Evolutionary conservation across 371 early-diverging fungal genomes (phyloP).

Genomic region (Rhizomucor miehei): DNA sequence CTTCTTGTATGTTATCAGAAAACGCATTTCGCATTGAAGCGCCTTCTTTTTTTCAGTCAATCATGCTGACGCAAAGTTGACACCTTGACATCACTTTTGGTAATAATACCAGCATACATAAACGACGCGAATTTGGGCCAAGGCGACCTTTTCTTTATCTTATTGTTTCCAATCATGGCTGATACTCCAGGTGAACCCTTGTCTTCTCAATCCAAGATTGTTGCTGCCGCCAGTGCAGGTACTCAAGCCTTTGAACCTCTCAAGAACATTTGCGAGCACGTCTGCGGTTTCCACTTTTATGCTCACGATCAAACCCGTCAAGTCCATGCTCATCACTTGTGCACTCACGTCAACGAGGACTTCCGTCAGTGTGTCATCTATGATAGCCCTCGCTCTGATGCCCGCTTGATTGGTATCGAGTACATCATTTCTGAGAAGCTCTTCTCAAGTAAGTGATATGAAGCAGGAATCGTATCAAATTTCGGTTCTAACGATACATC

Average conservation of each 20-base stretch:
- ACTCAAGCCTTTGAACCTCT: slow-evolving; percentile 3
- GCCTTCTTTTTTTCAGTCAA: too few relatives aligned
- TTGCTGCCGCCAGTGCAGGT: neutral
- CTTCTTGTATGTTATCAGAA: too few relatives aligned
- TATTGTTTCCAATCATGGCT: neutral
- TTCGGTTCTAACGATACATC: too few relatives aligned
- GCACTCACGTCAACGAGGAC: slow-evolving; percentile 42
- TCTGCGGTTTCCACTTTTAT: slow-evolving; percentile 31
- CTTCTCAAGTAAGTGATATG: slow-evolving; percentile 17
- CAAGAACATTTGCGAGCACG: slow-evolving; percentile 15
- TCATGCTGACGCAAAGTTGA: too few relatives aligned
- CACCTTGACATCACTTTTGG: too few relatives aligned
- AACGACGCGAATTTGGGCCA: too few relatives aligned
- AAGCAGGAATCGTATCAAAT: too few relatives aligned
- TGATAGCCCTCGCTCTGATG: slow-evolving; percentile 30
- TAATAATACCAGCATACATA: too few relatives aligned
- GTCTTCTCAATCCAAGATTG: slow-evolving; percentile 2
- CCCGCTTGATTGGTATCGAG: slow-evolving; percentile 50
- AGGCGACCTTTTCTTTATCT: too few relatives aligned
- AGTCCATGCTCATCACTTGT: slow-evolving; percentile 46
- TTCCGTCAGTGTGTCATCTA: slow-evolving; percentile 54
- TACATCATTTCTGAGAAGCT: slow-evolving; percentile 50
- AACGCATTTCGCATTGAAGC: too few relatives aligned
- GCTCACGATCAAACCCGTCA: slow-evolving; percentile 35
- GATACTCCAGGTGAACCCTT: slow-evolving; percentile 7